phyloP scores from a whole-genome alignment of 2,329 filamentous ascomycete species.

The Dactylellina parvicollis region DNA sequence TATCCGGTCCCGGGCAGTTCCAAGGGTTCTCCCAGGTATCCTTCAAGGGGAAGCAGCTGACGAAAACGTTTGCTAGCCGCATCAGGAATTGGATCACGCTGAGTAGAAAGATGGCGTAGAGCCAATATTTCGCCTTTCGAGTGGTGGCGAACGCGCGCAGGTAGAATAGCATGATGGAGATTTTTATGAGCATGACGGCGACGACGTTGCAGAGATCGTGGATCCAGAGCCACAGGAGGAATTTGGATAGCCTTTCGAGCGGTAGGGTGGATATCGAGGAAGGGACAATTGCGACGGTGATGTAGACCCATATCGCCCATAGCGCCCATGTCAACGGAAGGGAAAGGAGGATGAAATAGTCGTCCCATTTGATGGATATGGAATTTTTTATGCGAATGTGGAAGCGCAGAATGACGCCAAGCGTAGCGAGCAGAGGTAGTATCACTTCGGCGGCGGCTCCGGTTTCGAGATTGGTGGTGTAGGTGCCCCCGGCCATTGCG shows the following conservation, averaged over 20 bases:
- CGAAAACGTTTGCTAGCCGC: slow-evolving; percentile 33
- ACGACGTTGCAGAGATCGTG: slow-evolving; percentile 33
- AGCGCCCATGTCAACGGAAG: slow-evolving; percentile 42
- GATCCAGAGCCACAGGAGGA: slow-evolving; percentile 38
- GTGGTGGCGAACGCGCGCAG: slow-evolving; percentile 41
- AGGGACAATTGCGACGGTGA: slow-evolving; percentile 19
- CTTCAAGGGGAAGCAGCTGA: slow-evolving; percentile 31
- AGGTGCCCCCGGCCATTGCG: slow-evolving; percentile 9
- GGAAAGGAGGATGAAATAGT: slow-evolving; percentile 39
- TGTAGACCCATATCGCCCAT: slow-evolving; percentile 42
- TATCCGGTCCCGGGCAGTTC: slow-evolving; percentile 11
- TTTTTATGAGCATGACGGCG: slow-evolving; percentile 37
- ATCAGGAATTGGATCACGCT: slow-evolving; percentile 40
- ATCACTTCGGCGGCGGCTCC: slow-evolving; percentile 33
- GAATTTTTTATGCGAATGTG: slow-evolving; percentile 28
- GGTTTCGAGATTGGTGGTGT: slow-evolving; percentile 39
- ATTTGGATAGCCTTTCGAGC: slow-evolving; percentile 3
- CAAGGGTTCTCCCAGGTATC: slow-evolving; percentile 42
- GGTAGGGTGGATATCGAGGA: slow-evolving; percentile 27
- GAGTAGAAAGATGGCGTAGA: slow-evolving; percentile 26
- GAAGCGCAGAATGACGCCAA: slow-evolving; percentile 37
- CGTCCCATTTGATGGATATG: slow-evolving; percentile 48
- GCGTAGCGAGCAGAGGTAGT: slow-evolving; percentile 39
- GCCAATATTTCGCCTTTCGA: slow-evolving; percentile 23
- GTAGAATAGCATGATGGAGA: slow-evolving; percentile 39